Base-by-base conservation (phyloP, 2,329 filamentous ascomycete species). In the Thelonectria rubi region DNA sequence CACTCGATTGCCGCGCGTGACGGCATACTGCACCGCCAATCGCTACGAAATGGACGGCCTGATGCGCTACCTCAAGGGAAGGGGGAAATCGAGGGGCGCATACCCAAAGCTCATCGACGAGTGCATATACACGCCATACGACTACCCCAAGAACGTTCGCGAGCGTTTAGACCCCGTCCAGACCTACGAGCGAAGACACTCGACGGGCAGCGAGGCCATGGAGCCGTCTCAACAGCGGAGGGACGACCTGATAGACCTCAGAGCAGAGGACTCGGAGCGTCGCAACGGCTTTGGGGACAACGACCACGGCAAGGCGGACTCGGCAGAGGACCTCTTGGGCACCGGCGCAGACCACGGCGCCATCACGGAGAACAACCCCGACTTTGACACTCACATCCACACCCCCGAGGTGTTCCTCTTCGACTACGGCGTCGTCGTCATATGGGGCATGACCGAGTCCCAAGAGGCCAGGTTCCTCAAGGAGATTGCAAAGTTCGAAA, bases 381-480 rank as follows among this genome's bases (percentile, higher is more conserved):
- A 97, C 74, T 92, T 97, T 64, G 93, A 97, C 73, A 97, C 87
- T 3, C 86, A 90, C 49, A 90, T 98, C 3, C 93, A 97, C 77
- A 97, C 91, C 1, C 94, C 95, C 0, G 95, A 99, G 76, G 86
- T 97, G 2, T 99, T 99, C 75, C 83, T 99, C 12, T 99, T 98
- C 73, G 92, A 97, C 74, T 99, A 99, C 73, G 95, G 95, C 61
- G 97, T 97, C 2, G 92, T 97, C 5, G 95, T 99, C 14, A 93
- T 98, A 75, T 99, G 95, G 95, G 95, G 95, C 69, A 98, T 99
- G 95, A 90, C 91, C 0, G 82, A 91, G n/a, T 84, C 87, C 30
- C 91, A 99, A 70, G 95, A 99, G 79, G 90, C 92, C 67, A 88
- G 91, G 40, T 97, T 99, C 74, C 81, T 99, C 15, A 95, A 95